Evolutionary conservation across 202 grass and related monocot species (phyloP), one percentile per base, ranked within the genome.

Genomic region (Eragrostis tef): DNA sequence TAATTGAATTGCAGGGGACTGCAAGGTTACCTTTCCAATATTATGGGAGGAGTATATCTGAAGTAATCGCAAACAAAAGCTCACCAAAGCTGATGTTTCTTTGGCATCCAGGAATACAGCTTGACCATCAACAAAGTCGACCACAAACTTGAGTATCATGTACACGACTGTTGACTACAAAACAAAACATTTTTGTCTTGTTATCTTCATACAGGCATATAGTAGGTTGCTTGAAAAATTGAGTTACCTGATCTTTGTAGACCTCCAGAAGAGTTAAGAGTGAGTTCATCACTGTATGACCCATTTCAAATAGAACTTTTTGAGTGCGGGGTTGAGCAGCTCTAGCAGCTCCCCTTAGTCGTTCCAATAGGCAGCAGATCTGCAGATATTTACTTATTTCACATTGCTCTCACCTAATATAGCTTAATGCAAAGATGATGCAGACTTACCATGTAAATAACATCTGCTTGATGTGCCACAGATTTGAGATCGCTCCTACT

Each of bases 81-180:
- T 90, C 77, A 94, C 86, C 87, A 98, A 88, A 83, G 87, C 85
- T 73, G 92, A 93, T 79, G 95, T 98, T 87, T 93, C 95, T 78
- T 89, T 94, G 47, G 85, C 87, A 88, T 88, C 91, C 64, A 98
- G 87, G 86, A 94, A 98, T 74, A 93, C 87, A 80, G 93, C 77
- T 98, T 95, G 90, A 63, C 90, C 95, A 67, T 98, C 95, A 48
- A 98, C 93, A 77, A 95, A 98, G 79, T 98, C 92, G 87, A 98
- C 92, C 45, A 95, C 88, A 79, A 98, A 98, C 78, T 98, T 98
- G 51, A 98, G 92, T 94, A 98, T 87, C 86, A 98, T 89, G 77
- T 95, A 95, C 66, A 98, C 76, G 25, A 98, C 95, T 88, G 85
- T 79, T 75, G 95, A 88, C 95, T 98, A 75, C 83, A 86, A 27